Evolutionary conservation across 2,329 filamentous ascomycete species (phyloP).

Genomic region (Xylariaceae sp.): DNA sequence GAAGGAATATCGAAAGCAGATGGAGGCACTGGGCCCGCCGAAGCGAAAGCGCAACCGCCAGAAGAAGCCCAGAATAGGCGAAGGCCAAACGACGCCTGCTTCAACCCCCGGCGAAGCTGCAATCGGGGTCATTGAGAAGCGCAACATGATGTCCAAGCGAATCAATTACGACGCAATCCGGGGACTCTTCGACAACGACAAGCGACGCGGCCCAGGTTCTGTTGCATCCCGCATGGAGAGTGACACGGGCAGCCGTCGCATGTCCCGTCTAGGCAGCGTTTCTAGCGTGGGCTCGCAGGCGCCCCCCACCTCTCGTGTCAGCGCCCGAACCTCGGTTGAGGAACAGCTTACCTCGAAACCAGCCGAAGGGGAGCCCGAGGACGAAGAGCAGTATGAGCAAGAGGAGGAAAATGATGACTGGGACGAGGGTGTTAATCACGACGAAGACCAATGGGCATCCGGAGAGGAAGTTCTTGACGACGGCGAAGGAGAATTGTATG

Average conservation of each 20-base stretch:
- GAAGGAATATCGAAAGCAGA: constrained; percentile 73
- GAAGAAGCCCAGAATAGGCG: constrained; percentile 56
- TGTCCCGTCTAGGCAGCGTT: constrained; percentile 35
- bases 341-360: constrained; percentile 35
- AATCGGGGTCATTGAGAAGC: constrained; percentile 63
- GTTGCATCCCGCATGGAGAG: constrained; percentile 45
- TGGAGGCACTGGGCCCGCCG: constrained; percentile 47
- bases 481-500: constrained; percentile 27
- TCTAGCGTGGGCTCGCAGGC: constrained; percentile 31
- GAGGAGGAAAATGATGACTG: constrained; percentile 37
- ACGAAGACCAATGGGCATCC: constrained; percentile 22
- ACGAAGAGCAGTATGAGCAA: constrained; percentile 35
- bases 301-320: constrained; percentile 4
- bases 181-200: constrained; percentile 52
- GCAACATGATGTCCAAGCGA: constrained; percentile 65
- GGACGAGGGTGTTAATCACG: constrained; percentile 36
- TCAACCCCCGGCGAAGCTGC: constrained; percentile 68
- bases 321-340: neutral
- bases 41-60: constrained; percentile 54
- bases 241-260: constrained; percentile 35
- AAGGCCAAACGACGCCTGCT: constrained; percentile 64
- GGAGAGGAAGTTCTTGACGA: constrained; percentile 33
- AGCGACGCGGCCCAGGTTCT: constrained; percentile 46
- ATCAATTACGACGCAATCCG: constrained; percentile 69
- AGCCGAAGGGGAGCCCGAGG: constrained; percentile 33